Evolutionary conservation across 2,329 filamentous ascomycete genomes (phyloP).

Genomic region (Herpotrichia juniperi): DNA sequence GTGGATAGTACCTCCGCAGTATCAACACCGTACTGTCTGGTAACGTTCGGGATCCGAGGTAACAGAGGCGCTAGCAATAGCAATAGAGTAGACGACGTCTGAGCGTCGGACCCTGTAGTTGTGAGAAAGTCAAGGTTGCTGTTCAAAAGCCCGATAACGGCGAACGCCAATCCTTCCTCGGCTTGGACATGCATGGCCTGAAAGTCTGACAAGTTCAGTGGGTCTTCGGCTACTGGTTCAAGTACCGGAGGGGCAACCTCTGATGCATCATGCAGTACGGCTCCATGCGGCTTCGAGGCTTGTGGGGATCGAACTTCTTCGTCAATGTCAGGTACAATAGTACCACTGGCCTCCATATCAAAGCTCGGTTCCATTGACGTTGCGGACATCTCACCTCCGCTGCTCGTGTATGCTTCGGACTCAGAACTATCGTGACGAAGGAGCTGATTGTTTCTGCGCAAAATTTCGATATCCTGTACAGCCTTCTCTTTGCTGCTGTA

Average conservation of each 20-base stretch:
- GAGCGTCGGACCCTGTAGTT: slow-evolving; percentile 49
- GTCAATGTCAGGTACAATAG: slow-evolving; percentile 44
- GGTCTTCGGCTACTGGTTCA: slow-evolving; percentile 31
- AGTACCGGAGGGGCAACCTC: slow-evolving; percentile 32
- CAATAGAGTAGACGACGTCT: slow-evolving; percentile 55
- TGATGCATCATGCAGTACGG: slow-evolving; percentile 23
- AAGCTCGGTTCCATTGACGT: slow-evolving; percentile 32
- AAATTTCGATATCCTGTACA: slow-evolving; percentile 44
- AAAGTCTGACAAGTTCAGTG: slow-evolving; percentile 44
- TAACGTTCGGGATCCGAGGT: slow-evolving; percentile 46
- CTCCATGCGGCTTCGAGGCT: slow-evolving; percentile 18
- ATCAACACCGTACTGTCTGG: slow-evolving; percentile 33
- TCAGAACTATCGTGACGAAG: slow-evolving; percentile 48
- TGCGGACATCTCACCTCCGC: slow-evolving; percentile 32
- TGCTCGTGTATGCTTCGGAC: slow-evolving; percentile 45
- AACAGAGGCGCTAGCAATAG: slow-evolving; percentile 54
- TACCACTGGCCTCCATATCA: slow-evolving; percentile 50
- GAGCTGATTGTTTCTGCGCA: slow-evolving; percentile 48
- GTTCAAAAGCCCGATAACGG: slow-evolving; percentile 50
- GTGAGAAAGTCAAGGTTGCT: slow-evolving; percentile 51
- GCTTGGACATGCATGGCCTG: slow-evolving; percentile 41
- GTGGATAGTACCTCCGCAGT: slow-evolving; percentile 38
- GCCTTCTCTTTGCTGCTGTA: slow-evolving; percentile 37
- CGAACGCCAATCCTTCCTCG: slow-evolving; percentile 43
- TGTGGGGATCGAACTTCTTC: slow-evolving; percentile 35